These are phyloP conservation scores for Trichoderma sp. DNA, from an alignment of 2,329 filamentous ascomycete genomes.

Conservation along the genomic window DNA sequence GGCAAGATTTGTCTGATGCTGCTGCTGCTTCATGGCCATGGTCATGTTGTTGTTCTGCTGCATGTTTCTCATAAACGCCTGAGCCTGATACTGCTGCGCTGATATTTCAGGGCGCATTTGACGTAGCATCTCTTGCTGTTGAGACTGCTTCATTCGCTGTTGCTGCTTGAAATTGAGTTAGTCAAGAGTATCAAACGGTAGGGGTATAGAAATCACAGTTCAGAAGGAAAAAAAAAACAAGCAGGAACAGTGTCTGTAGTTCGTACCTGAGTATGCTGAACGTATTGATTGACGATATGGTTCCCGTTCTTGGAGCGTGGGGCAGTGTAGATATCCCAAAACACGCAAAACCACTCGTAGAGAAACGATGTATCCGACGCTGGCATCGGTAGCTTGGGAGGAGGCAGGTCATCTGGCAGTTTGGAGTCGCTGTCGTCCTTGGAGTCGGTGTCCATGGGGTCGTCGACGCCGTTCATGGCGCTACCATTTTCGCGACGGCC, in stretches of 20 bases:
- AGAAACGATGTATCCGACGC: conserved; percentile 78
- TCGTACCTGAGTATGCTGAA: conserved; percentile 78
- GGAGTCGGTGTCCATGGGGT: conserved; percentile 79
- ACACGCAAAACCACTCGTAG: conserved; percentile 96
- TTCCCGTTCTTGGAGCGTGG: conserved; percentile 72
- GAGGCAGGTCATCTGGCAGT: conserved; percentile 78
- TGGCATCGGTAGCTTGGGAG: conserved; percentile 68
- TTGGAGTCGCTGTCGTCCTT: conserved; percentile 78
- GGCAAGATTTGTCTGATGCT: conserved; percentile 66
- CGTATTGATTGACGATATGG: conserved; percentile 71
- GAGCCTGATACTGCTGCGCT: conserved; percentile 58
- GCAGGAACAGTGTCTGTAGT: no score
- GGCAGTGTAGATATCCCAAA: conserved; percentile 93
- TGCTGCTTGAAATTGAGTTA: conserved; percentile 55
- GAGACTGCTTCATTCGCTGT: conserved; percentile 72
- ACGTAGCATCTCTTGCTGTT: conserved; percentile 77
- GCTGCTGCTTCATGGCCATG: conserved; percentile 65
- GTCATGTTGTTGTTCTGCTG: conserved; percentile 64
- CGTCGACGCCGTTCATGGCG: conserved; percentile 69
- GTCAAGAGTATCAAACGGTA: neutral
- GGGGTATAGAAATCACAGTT: neutral
- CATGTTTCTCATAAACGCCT: conserved; percentile 67
- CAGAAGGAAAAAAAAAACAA: conserved; percentile 25
- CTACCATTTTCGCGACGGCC: conserved; percentile 70
- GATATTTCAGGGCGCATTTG: conserved; percentile 67